Base-by-base conservation (phyloP, 1,139 yeast species). In the Pneumocystis murina region DNA sequence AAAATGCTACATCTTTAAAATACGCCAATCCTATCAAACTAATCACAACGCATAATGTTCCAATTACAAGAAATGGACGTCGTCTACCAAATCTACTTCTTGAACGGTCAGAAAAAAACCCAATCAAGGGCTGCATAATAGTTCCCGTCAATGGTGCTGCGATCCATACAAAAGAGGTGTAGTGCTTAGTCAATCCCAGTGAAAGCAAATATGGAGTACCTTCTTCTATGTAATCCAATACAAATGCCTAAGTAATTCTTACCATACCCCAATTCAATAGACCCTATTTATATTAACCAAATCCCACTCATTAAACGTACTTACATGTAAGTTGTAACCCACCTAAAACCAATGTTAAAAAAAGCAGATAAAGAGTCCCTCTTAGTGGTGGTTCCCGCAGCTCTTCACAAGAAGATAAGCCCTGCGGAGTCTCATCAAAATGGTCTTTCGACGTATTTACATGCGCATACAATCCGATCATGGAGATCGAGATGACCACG, bases 81-180 rank as follows among this genome's bases (percentile, higher is more conserved):
- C 86, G 72, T 64, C 84, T 73, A 4, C 86, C 86, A 64, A 73
- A 73, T 33, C 68, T 68, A 57, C 75, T 72, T 48, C 77, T 74
- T 59, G 80, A 78, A 63, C 77, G 76, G 70, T 83, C 86, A 61
- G 84, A 79, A 61, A 81, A 69, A 17, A 80, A 75, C 0, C 86
- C 86, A 30, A 82, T 79, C 3, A 82, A 72, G 0, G 86, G 86
- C 71, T 82, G 86, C 17, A 84, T 84, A 14, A 83, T 67, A 0
- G 83, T 76, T 1, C 86, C 86, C 12, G 84, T 80, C 10, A 82
- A 68, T 0, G 86, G 86, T 0, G 86, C 86, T 0, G 85, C 85
- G 10, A 82, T 76, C 86, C 86, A 83, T 1, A 83, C 79, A 55
- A 83, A 72, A 1, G 85, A 82, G 64, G 82, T 72, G 5, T 76